phyloP scores from a whole-genome alignment of 352 stramenopile genomes.

The Globisporangium mamillatum region DNA sequence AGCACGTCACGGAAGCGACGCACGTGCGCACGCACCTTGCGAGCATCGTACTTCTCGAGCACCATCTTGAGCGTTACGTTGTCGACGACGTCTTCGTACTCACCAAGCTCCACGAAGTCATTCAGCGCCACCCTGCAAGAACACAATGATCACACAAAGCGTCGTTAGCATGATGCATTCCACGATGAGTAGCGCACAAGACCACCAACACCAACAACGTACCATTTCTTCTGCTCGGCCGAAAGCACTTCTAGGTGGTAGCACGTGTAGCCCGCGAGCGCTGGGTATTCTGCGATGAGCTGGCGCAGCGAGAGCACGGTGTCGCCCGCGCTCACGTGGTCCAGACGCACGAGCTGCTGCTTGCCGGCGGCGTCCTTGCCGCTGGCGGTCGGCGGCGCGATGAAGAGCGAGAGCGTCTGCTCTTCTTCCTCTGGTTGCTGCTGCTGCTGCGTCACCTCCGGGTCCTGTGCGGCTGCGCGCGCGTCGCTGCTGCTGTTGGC shows the following conservation, averaged over 20 bases:
- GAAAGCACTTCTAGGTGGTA: constrained; percentile 73
- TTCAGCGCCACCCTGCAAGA: constrained; percentile 57
- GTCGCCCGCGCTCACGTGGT: constrained; percentile 70
- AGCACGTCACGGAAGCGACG: constrained; percentile 82
- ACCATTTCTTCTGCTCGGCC: constrained; percentile 26
- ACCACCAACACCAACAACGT: background rate
- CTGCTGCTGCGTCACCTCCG: constrained; percentile 9
- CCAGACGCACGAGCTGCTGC: constrained; percentile 43
- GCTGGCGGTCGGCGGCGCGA: constrained; percentile 36
- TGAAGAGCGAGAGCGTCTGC: constrained; percentile 45
- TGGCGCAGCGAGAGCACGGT: constrained; percentile 83
- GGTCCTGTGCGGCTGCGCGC: constrained; percentile 25
- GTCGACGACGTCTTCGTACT: constrained; percentile 74
- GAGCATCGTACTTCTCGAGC: constrained; percentile 84
- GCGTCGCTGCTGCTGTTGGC: constrained; percentile 24
- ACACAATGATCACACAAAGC: background rate
- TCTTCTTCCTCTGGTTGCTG: constrained; percentile 24
- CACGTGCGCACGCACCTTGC: constrained; percentile 81
- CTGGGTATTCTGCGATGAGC: constrained; percentile 78
- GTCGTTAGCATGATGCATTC: background rate
- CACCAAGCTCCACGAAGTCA: constrained; percentile 82
- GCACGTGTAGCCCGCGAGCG: constrained; percentile 83
- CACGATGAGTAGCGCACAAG: background rate
- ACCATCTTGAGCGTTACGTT: constrained; percentile 72
- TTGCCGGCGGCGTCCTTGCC: constrained; percentile 7